phyloP scores from a whole-genome alignment of 768 basidiomycete species.

The Clavulina sp. region DNA sequence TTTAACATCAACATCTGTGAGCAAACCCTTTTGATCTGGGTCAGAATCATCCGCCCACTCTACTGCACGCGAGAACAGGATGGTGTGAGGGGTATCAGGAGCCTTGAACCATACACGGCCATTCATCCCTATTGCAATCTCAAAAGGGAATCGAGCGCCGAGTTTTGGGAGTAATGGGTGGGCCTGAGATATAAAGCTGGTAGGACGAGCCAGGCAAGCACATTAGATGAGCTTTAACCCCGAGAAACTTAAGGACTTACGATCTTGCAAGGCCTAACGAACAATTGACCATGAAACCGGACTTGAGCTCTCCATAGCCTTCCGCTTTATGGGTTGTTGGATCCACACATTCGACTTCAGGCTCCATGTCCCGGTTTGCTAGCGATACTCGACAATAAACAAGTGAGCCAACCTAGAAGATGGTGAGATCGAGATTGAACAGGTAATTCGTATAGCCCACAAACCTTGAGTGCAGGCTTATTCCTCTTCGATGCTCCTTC shows the following conservation, averaged over 20 bases:
- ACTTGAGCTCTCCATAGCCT: constrained; percentile 86
- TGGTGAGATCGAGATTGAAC: not conserved
- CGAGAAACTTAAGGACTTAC: constrained; percentile 31
- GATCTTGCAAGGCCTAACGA: constrained; percentile 73
- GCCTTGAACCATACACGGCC: constrained; percentile 82
- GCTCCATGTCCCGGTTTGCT: constrained; percentile 96
- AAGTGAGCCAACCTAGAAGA: constrained; percentile 61
- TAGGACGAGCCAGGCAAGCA: constrained; percentile 2
- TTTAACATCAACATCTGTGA: too few relatives aligned
- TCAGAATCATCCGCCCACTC: constrained; percentile 21
- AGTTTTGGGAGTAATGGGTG: constrained; percentile 70
- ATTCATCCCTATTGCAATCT: constrained; percentile 79
- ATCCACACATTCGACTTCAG: constrained; percentile 92
- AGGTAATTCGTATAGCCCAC: not conserved
- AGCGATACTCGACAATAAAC: constrained; percentile 86
- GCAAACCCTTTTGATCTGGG: too few relatives aligned
- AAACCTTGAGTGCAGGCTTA: constrained; percentile 80
- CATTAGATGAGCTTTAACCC: not conserved
- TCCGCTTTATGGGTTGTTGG: constrained; percentile 82
- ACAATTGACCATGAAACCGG: constrained; percentile 66
- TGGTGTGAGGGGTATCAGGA: constrained; percentile 52
- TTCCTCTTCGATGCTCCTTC: constrained; percentile 92
- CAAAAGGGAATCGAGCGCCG: constrained; percentile 68
- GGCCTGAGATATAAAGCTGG: not conserved
- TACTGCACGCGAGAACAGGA: constrained; percentile 62